Evolutionary conservation across 129 eudicot genomes (phyloP).

Genomic region (Calendula officinalis): DNA sequence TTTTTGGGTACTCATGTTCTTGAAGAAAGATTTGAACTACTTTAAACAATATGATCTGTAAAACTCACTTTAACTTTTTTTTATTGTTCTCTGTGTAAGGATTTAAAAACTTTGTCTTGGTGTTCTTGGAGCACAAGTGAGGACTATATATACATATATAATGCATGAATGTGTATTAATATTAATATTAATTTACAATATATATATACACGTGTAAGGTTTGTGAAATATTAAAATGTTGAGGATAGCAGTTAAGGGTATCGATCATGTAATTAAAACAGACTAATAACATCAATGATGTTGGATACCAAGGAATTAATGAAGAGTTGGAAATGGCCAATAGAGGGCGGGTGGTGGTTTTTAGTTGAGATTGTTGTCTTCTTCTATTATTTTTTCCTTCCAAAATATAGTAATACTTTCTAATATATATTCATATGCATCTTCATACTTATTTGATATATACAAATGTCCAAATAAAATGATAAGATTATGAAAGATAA

Average conservation of each 20-base stretch:
- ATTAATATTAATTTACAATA: background rate
- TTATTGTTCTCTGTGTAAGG: too few species aligned
- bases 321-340: constrained; percentile 2
- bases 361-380: constrained; percentile 25
- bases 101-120: background rate
- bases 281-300: too few species aligned
- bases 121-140: constrained; percentile 21
- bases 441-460: too few species aligned
- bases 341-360: constrained; percentile 30
- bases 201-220: constrained; percentile 3
- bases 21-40: constrained; percentile 1
- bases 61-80: background rate
- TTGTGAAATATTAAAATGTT: background rate
- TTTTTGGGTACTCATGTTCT: constrained; percentile 28
- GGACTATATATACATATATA: constrained; percentile 10
- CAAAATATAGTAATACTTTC: too few species aligned
- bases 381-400: too few species aligned
- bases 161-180: background rate
- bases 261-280: constrained; percentile 18
- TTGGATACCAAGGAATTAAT: constrained; percentile 5
- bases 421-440: too few species aligned
- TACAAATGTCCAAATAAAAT: too few species aligned
- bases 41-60: constrained; percentile 2
- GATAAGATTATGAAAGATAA: too few species aligned
- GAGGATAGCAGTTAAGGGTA: constrained; percentile 25